Evolutionary conservation across 345 rosid species (phyloP), one percentile per base, ranked within the genome.

Genomic region (Boechera divaricarpa): DNA sequence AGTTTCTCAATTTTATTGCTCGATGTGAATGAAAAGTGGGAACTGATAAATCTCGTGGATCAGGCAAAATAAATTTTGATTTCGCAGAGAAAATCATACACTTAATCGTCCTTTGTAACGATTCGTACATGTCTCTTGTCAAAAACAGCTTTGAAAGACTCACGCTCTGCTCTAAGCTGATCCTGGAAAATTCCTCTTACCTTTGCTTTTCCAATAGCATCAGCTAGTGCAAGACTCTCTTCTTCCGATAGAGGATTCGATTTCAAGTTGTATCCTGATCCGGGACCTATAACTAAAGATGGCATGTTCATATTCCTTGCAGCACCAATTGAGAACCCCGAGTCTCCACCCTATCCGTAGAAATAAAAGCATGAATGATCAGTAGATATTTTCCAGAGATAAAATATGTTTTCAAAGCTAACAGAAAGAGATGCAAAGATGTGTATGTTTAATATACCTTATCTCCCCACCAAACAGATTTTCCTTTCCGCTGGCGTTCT

Each of bases 201-300:
- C 77, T 76, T 83, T 65, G 75, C 83, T 82, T 81, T 86, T 31
- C 85, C 82, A 16, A 65, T 68, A 7, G 84, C 83, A 69, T 63
- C 75, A 56, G 78, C 49, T 11, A 74, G 69, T 49, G 64, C 52
- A 65, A 48, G 49, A 36, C 61, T 80, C 61, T 76, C 89, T 31
- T 83, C 89, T 28, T 83, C 82, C 15, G 87, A 75, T 52, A 87
- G 81, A 5, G 93, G 96, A 79, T 91, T 94, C 2, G 96, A 81
- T 76, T 87, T 89, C 97, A 86, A 70, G 81, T 94, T 91, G 81
- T 94, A 94, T 77, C 98, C 98, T 39, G 93, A 84, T 66, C 98
- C 97, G 0, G 93, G 93, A 72, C 98, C 97, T 82, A 91, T 94
- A 53, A 88, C 89, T 78, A 91, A 80, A 35, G 94, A 90, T 29